Evolutionary conservation across 2,329 filamentous ascomycete species (phyloP).

Genomic region (Endocalyx cinctus): DNA sequence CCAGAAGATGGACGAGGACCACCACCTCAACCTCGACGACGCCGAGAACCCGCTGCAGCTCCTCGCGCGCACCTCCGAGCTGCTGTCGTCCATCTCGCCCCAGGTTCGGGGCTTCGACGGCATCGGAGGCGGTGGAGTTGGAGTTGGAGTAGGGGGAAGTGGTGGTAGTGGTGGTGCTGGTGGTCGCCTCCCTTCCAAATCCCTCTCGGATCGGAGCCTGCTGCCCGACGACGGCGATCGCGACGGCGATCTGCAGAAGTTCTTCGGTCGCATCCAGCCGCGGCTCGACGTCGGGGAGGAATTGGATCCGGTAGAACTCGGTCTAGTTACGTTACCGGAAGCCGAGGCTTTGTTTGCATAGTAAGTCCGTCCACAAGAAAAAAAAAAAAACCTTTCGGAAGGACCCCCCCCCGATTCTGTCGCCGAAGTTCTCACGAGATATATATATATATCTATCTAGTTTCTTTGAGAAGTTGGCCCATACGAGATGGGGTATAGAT

Average conservation of each 20-base stretch:
- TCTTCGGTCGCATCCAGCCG: constrained; percentile 62
- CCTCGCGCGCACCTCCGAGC: constrained; percentile 67
- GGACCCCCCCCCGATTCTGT: no score
- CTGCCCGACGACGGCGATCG: constrained; percentile 35
- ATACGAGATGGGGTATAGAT: constrained; percentile 71
- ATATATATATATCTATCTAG: no score
- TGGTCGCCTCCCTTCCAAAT: constrained; percentile 15
- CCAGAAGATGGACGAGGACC: constrained; percentile 37
- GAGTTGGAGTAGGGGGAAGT: no score
- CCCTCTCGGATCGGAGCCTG: constrained; percentile 23
- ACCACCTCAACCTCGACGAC: constrained; percentile 53
- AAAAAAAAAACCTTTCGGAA: no score
- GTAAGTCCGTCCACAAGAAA: no score
- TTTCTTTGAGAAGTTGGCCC: constrained; percentile 65
- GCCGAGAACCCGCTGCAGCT: constrained; percentile 72
- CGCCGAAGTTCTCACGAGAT: no score
- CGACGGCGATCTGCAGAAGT: constrained; percentile 52
- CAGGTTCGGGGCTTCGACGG: no score
- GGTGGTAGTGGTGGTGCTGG: constrained; percentile 14
- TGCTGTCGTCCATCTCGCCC: constrained; percentile 36
- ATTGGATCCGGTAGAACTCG: constrained; percentile 65
- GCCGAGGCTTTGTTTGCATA: constrained; percentile 60
- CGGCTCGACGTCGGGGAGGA: constrained; percentile 60
- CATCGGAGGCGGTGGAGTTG: no score
- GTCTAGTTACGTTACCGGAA: constrained; percentile 62